Evolutionary conservation across 345 rosid species (phyloP).

Genomic region (Gossypium thurberi): DNA sequence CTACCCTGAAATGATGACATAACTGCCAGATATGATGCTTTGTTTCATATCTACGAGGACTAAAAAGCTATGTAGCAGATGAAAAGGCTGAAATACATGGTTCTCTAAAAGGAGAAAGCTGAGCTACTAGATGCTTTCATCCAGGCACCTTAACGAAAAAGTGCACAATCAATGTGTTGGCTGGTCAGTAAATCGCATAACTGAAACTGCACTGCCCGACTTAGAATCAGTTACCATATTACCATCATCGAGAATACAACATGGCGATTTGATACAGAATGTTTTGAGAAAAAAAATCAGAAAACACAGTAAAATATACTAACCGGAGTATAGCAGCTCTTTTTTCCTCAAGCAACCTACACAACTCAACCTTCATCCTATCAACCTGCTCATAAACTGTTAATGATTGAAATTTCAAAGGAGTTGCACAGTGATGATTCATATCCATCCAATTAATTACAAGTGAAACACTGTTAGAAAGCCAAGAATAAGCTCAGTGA

Average conservation of each 20-base stretch:
- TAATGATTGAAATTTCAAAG: conserved; percentile 43
- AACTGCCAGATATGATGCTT: background rate
- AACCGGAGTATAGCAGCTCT: conserved; percentile 80
- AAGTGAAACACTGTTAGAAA: conserved; percentile 14
- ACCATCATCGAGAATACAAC: background rate
- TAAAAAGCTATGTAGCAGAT: background rate
- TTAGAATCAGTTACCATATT: background rate
- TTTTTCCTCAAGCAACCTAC: conserved; percentile 77
- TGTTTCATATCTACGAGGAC: background rate
- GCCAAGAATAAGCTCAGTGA: conserved; percentile 6
- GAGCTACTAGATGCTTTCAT: background rate
- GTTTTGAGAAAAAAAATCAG: conserved; percentile 3
- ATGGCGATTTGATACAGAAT: background rate
- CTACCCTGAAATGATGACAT: background rate
- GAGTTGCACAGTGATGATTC: conserved; percentile 22
- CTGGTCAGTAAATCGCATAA: background rate
- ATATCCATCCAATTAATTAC: conserved; percentile 8
- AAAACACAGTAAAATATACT: conserved; percentile 20
- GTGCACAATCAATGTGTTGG: background rate
- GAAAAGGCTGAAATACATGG: background rate
- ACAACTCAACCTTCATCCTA: conserved; percentile 90
- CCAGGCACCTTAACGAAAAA: background rate
- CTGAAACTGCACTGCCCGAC: background rate
- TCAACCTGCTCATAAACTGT: conserved; percentile 66
- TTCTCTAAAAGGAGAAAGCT: background rate